Conservation (phyloP, 2,329 filamentous ascomycete species). For the Leptographium radiaticola region DNA sequence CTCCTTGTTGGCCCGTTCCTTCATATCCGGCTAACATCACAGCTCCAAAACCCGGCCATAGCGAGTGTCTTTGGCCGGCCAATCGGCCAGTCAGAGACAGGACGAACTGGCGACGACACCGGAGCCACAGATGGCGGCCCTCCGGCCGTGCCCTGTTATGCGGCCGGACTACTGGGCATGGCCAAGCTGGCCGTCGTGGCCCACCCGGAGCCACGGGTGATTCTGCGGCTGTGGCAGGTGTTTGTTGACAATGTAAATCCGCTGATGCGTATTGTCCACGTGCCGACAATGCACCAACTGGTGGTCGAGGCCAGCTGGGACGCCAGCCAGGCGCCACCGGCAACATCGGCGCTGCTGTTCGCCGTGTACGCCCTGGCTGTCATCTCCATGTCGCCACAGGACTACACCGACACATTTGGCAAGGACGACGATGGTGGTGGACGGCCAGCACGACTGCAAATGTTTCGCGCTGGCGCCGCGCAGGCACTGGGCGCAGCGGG, state of each 20-base stretch:
- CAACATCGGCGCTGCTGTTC: constrained; percentile 16
- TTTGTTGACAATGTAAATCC: constrained; percentile 21
- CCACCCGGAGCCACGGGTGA: constrained; percentile 19
- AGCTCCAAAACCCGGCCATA: constrained; percentile 3
- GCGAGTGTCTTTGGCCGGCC: constrained; percentile 1
- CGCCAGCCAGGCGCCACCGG: constrained; percentile 5
- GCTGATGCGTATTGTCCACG: constrained; percentile 19
- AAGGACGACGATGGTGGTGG: constrained; percentile 3
- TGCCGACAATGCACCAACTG: constrained; percentile 19
- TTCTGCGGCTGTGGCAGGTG: constrained; percentile 19
- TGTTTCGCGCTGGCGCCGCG: constrained; percentile 14
- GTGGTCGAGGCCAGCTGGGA: constrained; percentile 19
- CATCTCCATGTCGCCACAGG: constrained; percentile 9
- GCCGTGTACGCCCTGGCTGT: constrained; percentile 17
- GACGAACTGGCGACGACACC: background rate
- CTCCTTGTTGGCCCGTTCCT: background rate
- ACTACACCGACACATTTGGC: constrained; percentile 2
- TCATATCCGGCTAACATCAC: background rate
- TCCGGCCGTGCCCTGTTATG: background rate
- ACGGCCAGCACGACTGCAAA: constrained; percentile 7
- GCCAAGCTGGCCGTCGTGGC: background rate
- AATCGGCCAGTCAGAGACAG: background rate
- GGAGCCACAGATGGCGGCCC: background rate
- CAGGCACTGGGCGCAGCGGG: constrained; percentile 15
- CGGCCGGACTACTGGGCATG: background rate